Base-by-base conservation (phyloP, 108 stramenopile genomes). In the Fragilariopsis cylindrus region DNA sequence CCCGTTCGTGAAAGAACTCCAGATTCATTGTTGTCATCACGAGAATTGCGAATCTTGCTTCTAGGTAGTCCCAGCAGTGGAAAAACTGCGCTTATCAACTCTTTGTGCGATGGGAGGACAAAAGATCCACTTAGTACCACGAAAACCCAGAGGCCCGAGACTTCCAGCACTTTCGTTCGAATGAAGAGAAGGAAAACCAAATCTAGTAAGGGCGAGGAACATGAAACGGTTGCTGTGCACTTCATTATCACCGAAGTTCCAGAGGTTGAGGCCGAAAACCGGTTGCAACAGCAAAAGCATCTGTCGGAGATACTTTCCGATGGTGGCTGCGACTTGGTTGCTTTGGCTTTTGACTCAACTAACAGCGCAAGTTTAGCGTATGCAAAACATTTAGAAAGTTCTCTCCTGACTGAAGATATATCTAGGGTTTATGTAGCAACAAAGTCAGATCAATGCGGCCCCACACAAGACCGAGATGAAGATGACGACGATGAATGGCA, bases 171-270 rank as follows among this genome's bases (percentile, higher is more conserved):
- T 3, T 74, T 72, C 76, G 76, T 87, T 73, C 68, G 77, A 49
- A 46, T 86, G 74, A 80, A 84, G 79, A 71, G 80, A 71, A 75
- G 69, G 73, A 72, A 50, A 69, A 69, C 67, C 18, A 57, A 65
- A 55, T 40, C 55, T 30, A 72, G 52, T 21, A 57, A 57, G 43
- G 65, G 76, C 41, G 50, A 55, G 48, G 47, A 15, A 15, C 62
- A 58, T 3, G 88, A 78, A 47, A 81, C 88, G 50, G 70, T 86
- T 68, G 75, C 75, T 16, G 84, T 86, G 5, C 92, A 93, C 70
- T 50, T 90, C n/a, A 72, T 93, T 48, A 75, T 90, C 48, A 93
- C 92, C 3, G 85, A 90, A 47, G 78, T 93, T 19, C 90, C 88
- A 40, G 73, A 77, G 39, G 75, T 63, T 8, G 78, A 83, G n/a